Percentiles rank a stretch among this genome's conserved stretches.
Conservation (phyloP, 2,329 filamentous ascomycete species). For the Amesomyces nigricolor region DNA sequence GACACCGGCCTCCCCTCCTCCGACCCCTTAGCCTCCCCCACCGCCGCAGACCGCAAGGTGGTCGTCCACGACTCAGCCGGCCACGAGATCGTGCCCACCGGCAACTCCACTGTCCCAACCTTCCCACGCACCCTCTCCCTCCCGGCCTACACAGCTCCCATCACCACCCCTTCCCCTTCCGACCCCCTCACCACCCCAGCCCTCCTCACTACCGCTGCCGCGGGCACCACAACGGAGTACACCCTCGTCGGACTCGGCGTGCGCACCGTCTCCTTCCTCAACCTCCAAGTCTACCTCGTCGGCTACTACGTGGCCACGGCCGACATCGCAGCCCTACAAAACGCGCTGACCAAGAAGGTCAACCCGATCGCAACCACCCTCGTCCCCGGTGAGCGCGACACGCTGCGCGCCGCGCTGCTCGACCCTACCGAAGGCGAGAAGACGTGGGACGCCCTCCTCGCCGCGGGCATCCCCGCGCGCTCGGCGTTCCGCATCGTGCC, state of each 20-base stretch:
- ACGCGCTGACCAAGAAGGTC: constrained; percentile 67
- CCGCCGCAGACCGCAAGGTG: constrained; percentile 48
- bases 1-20: constrained; percentile 40
- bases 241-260: constrained; percentile 84
- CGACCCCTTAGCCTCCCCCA: constrained; percentile 44
- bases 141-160: constrained; percentile 36
- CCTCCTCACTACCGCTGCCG: constrained; percentile 22
- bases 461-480: constrained; percentile 58
- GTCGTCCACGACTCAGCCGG: constrained; percentile 63
- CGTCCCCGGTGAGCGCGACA: constrained; percentile 73
- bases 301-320: constrained; percentile 84
- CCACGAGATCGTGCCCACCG: constrained; percentile 71
- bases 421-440: constrained; percentile 64
- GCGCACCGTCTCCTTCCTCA: constrained; percentile 81
- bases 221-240: constrained; percentile 55
- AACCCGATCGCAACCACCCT: constrained; percentile 76
- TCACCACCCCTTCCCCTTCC: constrained; percentile 25
- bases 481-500: constrained; percentile 80
- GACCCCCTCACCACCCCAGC: constrained; percentile 37
- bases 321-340: constrained; percentile 76
- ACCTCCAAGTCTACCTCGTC: constrained; percentile 90
- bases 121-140: constrained; percentile 71
- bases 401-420: constrained; percentile 62
- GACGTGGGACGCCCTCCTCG: constrained; percentile 69
- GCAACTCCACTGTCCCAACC: constrained; percentile 69